Base-by-base conservation (phyloP, 441 rosid species). In the Rhodomyrtus psidioides region DNA sequence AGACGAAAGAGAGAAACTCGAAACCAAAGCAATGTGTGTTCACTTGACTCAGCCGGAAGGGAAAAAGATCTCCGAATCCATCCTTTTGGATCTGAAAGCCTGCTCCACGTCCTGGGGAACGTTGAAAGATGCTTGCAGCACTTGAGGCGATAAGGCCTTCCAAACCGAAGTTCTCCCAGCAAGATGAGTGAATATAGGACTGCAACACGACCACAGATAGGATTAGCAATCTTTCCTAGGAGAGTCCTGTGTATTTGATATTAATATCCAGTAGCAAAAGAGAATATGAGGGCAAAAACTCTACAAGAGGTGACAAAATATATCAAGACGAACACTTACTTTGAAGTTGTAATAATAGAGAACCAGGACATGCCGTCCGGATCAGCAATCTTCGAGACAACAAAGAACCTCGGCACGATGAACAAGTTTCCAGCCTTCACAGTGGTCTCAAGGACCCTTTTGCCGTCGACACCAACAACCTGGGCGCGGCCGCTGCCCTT, bases 401-500 rank as follows among this genome's bases (percentile, higher is more conserved):
- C 96, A 81, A 90, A 95, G 90, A 95, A 94, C 93, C 99, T 95
- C 2, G 99, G 98, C 19, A 97, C 98, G 28, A 97, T 95, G 90
- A 96, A 95, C 76, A 95, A 87, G 60, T 91, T 87, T 2, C 98
- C 98, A 62, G 95, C 95, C 87, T 92, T 93, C 13, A 96, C 92
- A 3, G 92, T 89, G 4, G 93, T 92, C 83, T 95, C 97, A 83
- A 96, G 81, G 51, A 95, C 98, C 88, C 97, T 92, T 16, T 88
- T 89, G 6, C 98, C 98, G 49, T 95, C 95, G 21, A 91, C 87
- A 16, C 99, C 98, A 28, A 95, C 95, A 6, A 96, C 90, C 49
- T 96, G 98, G 70, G 91, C 97, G 6, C 95, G 93, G n/a, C 99
- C 98, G 23, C 98, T 92, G 1, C 98, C 99, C 24, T 91, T 88